phyloP scores from a whole-genome alignment of 1,284 basidiomycete species.

The Clitocybe nebularis region DNA sequence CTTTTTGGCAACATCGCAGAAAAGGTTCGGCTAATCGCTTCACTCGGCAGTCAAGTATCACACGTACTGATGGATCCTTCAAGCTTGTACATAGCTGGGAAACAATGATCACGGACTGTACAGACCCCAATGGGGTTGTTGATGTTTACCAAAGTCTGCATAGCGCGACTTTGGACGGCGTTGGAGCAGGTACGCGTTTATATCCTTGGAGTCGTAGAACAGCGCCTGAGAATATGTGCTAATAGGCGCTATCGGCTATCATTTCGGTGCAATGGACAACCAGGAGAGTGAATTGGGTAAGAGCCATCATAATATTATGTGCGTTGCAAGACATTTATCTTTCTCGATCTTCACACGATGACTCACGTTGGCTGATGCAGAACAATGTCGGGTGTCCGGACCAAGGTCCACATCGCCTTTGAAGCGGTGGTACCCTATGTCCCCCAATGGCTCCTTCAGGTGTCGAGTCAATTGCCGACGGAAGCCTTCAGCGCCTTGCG shows the following conservation, averaged over 20 bases:
- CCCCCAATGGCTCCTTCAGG: background rate
- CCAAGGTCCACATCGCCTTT: background rate
- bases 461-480: background rate
- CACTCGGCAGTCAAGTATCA: background rate
- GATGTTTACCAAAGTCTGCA: slow-evolving; percentile 17
- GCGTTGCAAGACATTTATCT: background rate
- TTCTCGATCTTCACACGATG: background rate
- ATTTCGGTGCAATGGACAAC: slow-evolving; percentile 15
- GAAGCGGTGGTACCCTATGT: background rate
- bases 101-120: background rate
- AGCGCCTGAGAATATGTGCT: background rate
- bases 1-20: slow-evolving; percentile 1
- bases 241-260: slow-evolving; percentile 16
- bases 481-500: background rate
- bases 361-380: background rate
- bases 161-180: slow-evolving; percentile 15
- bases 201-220: background rate
- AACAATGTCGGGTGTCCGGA: background rate
- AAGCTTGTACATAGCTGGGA: too few relatives aligned
- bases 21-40: background rate
- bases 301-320: background rate
- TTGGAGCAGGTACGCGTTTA: slow-evolving; percentile 14
- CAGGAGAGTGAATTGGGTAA: background rate
- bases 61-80: background rate
- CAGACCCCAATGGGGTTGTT: slow-evolving; percentile 11